A percentile compares a stretch with the other conserved stretches of the same genome.
Evolutionary conservation across 179 eudicot genomes (phyloP).

Genomic region (Camellia oleifera): DNA sequence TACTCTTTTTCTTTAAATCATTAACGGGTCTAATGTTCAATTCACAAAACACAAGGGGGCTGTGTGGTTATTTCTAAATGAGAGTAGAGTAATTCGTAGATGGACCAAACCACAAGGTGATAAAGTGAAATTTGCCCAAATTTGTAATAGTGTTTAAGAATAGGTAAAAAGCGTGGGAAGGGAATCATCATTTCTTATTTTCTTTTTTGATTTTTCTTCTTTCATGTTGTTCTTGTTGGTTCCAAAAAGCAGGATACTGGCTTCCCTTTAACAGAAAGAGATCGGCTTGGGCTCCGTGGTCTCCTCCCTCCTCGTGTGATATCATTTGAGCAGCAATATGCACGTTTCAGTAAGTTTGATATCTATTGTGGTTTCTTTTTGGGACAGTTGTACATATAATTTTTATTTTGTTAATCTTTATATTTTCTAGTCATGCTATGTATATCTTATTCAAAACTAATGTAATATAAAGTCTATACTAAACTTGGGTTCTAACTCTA

Average conservation of each 20-base stretch:
- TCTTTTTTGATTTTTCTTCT: background rate
- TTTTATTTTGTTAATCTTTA: background rate
- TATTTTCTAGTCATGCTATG: background rate
- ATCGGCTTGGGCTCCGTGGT: slow-evolving; percentile 97
- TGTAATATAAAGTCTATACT: background rate
- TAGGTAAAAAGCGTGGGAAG: too few relatives aligned
- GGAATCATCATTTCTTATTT: background rate
- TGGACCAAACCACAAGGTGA: too few relatives aligned
- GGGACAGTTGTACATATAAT: background rate
- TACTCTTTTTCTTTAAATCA: too few relatives aligned
- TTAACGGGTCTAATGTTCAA: too few relatives aligned
- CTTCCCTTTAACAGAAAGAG: slow-evolving; percentile 93
- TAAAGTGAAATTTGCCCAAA: too few relatives aligned
- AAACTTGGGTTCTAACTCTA: background rate
- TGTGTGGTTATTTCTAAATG: too few relatives aligned
- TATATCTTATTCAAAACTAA: background rate
- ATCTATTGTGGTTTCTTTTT: background rate
- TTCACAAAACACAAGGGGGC: too few relatives aligned
- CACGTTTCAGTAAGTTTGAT: slow-evolving; percentile 76
- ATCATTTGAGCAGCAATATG: slow-evolving; percentile 93
- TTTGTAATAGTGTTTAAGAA: background rate
- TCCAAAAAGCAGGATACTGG: slow-evolving; percentile 74
- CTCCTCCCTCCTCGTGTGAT: slow-evolving; percentile 94
- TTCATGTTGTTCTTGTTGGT: slow-evolving; percentile 10
- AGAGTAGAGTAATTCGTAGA: too few relatives aligned